Evolutionary conservation across 2,329 filamentous ascomycete species (phyloP).

Genomic region (Didymosphaeria variabile): DNA sequence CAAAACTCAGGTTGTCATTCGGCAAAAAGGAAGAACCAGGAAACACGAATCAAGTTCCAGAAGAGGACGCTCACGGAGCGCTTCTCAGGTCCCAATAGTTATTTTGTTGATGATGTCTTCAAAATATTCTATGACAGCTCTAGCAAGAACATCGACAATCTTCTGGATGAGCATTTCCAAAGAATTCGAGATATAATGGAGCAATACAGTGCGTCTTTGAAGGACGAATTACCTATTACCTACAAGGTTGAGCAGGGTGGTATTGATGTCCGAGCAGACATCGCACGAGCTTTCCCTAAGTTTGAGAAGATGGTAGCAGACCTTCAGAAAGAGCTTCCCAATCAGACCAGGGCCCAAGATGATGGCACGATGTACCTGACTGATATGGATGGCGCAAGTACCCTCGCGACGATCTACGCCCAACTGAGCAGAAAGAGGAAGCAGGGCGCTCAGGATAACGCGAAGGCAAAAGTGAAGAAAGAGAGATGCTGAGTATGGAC

Average conservation of each 20-base stretch:
- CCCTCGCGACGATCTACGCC: not conserved
- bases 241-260: conserved; percentile 6
- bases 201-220: not conserved
- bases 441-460: not conserved
- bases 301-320: not conserved
- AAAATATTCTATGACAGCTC: conserved; percentile 20
- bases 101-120: conserved; percentile 25
- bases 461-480: not conserved
- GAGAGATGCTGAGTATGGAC: not conserved
- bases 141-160: conserved; percentile 8
- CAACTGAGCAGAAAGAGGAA: not conserved
- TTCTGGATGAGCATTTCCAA: conserved; percentile 9
- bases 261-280: conserved; percentile 11
- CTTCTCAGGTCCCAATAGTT: conserved; percentile 15
- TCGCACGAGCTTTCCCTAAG: not conserved
- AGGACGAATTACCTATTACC: conserved; percentile 5
- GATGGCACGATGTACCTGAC: too few relatives aligned
- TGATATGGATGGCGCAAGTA: too few relatives aligned
- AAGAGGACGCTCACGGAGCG: conserved; percentile 16
- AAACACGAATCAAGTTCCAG: conserved; percentile 24
- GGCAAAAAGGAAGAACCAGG: conserved; percentile 20
- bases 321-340: not conserved
- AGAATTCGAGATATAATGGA: not conserved
- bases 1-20: not conserved
- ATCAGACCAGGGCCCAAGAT: not conserved